Evolutionary conservation across 805 yeast species (phyloP), one percentile per base, ranked within the genome.

Genomic region (Candida maris): DNA sequence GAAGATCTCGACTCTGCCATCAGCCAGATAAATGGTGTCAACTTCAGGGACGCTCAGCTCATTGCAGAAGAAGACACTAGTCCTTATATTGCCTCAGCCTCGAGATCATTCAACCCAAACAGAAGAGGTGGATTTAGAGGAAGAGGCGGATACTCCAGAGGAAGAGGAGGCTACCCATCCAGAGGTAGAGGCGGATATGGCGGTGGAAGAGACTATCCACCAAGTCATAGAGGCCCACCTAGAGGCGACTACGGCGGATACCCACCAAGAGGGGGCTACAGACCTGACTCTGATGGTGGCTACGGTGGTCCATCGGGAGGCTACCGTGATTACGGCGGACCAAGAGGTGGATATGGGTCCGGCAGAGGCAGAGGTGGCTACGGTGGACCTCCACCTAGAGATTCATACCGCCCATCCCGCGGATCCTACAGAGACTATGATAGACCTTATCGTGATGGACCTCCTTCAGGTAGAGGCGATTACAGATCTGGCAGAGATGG

Each of bases 1-100:
- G 95, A 85, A 42, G 83, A 84, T 49, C 72, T 91, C 53, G 81
- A 71, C 38, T 72, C 73, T 45, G 93, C 97, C 30, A 64, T 91
- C 49, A 76, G 77, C 39, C 76, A 80, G 56, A 71, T 85, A 54
- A 85, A 85, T 61, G 80, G 77, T 49, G 68, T 76, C 42, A 82
- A 83, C 42, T 78, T 73, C 65, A 93, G 93, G 51, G 62, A 55
- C 24, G 60, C 78, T 35, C 67, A 77, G 42, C 68, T 86, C 39
- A 65, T 78, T 34, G 85, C 84, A 41, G 95, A 86, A 64, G 86
- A 82, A 62, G 96, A 87, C 54, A 73, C 77, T 32, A 64, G 77
- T 38, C 80, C 80, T 34, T 75, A 72, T 49, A 67, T 74, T 37
- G 59, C 63, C 15, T 53, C 63, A 35, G 62, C 77, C 66, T 45